phyloP scores from a whole-genome alignment of 768 basidiomycete genomes.

The Mycena filopes region DNA sequence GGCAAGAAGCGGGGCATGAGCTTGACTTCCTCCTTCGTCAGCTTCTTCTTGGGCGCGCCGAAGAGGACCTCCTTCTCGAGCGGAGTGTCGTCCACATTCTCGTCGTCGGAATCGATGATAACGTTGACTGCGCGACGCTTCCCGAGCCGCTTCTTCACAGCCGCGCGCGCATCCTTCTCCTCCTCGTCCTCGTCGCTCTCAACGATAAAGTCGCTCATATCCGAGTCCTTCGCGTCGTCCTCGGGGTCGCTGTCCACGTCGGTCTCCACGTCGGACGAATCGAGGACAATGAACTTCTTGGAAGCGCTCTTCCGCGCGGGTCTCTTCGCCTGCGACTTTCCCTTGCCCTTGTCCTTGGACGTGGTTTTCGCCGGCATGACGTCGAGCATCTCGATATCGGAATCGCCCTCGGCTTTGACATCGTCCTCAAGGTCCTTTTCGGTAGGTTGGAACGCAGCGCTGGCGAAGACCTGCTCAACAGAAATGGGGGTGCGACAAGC shows the following conservation, averaged over 20 bases:
- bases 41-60: conserved; percentile 44
- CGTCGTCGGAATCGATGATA: conserved; percentile 58
- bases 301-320: conserved; percentile 34
- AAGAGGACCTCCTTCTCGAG: conserved; percentile 57
- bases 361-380: conserved; percentile 25
- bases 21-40: conserved; percentile 49
- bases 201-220: conserved; percentile 64
- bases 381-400: conserved; percentile 47
- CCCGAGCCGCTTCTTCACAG: conserved; percentile 49
- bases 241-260: conserved; percentile 43
- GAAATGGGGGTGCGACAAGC: conserved; percentile 66
- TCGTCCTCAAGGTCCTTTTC: conserved; percentile 52
- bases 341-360: conserved; percentile 44
- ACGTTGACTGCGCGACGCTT: conserved; percentile 46
- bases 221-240: conserved; percentile 53
- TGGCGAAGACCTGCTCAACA: conserved; percentile 60
- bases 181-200: conserved; percentile 65
- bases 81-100: conserved; percentile 44
- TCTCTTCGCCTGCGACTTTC: conserved; percentile 34
- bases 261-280: conserved; percentile 43
- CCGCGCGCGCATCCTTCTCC: conserved; percentile 55
- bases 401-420: conserved; percentile 39
- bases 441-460: conserved; percentile 69
- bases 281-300: conserved; percentile 31
- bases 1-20: conserved; percentile 68